Evolutionary conservation across 164 flowering plant species (phyloP), one percentile per base, ranked within the genome.

Genomic region (Euptelea pleiosperma): DNA sequence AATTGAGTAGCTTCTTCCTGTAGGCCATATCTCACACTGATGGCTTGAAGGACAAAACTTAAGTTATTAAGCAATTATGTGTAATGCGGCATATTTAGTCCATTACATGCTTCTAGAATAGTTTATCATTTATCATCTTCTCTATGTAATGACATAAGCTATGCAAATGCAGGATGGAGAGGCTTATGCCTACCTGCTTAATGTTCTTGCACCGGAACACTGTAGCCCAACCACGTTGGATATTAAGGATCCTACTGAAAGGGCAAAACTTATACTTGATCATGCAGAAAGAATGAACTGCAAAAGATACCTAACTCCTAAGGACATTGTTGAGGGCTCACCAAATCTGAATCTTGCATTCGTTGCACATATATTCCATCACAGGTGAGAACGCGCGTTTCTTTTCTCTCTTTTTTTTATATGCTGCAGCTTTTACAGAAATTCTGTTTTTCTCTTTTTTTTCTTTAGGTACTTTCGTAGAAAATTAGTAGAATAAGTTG

Each of bases 151-250:
- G 8, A 25, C 7, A 31, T 51, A 18, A 14, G 21, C 28, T 45
- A 51, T 52, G 41, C 11, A 14, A 41, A 29, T 72, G 74, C 76
- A 92, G 96, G 93, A 92, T 71, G 98, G 85, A 58, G 85, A 84
- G 68, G 98, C 98, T 57, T 92, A 89, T 77, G 88, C 96, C 41
- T 89, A 79, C 75, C 76, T 92, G 73, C 91, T 92, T 36, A 92
- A 87, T 70, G 96, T 82, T 68, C 96, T 92, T 72, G 96, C 98
- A 61, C 98, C 98, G 22, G 98, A 92, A 61, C 78, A 77, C 55
- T 75, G 93, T 62, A 79, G 60, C 60, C 83, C 96, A 35, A 43
- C 76, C 40, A 89, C 96, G 5, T 70, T 87, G 65, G 91, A 80
- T 64, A 58, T 82, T 3, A 87, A 82, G 61, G 91, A 89, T 73